Base-by-base conservation (phyloP, 116 monocot species). In the Dioscorea cayenensis region DNA sequence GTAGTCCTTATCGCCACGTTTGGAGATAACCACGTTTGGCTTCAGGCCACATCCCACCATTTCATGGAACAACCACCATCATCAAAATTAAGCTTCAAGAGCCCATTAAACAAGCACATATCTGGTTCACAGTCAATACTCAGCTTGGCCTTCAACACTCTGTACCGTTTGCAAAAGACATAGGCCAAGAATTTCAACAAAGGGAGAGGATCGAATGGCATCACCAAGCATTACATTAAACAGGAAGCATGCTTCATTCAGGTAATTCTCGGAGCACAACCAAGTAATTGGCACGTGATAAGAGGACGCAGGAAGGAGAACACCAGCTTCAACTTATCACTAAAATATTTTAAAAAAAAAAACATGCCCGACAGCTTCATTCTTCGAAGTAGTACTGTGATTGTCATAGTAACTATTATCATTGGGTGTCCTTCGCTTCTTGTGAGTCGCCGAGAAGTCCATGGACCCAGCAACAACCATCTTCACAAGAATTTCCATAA, bases 391-490 rank as follows among this genome's bases (percentile, higher is more conserved):
- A n/a, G n/a, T n/a, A n/a, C n/a, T n/a, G n/a, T n/a, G n/a, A n/a
- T n/a, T n/a, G n/a, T 77, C 66, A 82, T n/a, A n/a, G n/a, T n/a
- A n/a, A n/a, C n/a, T n/a, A n/a, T n/a, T n/a, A n/a, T n/a, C n/a
- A n/a, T n/a, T n/a, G n/a, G 82, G 84, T 7, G 85, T 51, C 55
- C 91, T 73, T 36, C 91, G 84, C 79, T 89, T 95, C 77, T 81
- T 91, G 48, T 86, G 82, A 48, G 74, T 38, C 1, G 52, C 68
- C 0, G 85, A 75, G 38, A 78, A 74, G 18, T 85, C 85, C 0
- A 17, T 60, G 0, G 76, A 25, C 3, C 62, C 63, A 18, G 73
- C 72, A 3, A 36, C 75, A 1, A 87, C 78, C 79, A 84, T 76
- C 52, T 73, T 85, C 49, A 89, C 25, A 20, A 95, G 82, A 69